Evolutionary conservation across 129 eudicot species (phyloP).

Genomic region (Lonicera japonica): DNA sequence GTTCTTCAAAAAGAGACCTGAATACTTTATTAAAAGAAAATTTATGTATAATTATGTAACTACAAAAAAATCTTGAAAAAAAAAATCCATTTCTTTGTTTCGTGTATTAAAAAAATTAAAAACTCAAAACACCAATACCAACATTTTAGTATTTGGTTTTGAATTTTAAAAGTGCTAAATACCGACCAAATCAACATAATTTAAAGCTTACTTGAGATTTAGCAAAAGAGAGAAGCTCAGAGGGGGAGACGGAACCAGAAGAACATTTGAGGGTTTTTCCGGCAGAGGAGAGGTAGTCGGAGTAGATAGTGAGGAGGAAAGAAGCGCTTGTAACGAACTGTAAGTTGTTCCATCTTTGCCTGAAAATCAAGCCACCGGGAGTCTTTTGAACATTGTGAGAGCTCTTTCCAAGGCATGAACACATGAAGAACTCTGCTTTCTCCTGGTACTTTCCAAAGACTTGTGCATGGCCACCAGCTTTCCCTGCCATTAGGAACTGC

Average conservation of each 20-base stretch:
- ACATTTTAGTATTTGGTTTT: too few relatives aligned
- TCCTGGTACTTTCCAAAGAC: constrained; percentile 68
- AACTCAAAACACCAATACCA: too few relatives aligned
- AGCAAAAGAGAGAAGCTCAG: constrained; percentile 72
- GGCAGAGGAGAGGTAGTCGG: constrained; percentile 78
- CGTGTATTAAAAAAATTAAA: too few relatives aligned
- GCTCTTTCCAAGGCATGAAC: constrained; percentile 78
- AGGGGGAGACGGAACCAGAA: constrained; percentile 49
- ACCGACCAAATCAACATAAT: too few relatives aligned
- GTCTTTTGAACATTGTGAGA: constrained; percentile 71
- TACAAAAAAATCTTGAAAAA: too few relatives aligned
- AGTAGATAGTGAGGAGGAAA: constrained; percentile 76
- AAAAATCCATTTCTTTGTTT: too few relatives aligned
- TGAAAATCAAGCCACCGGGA: constrained; percentile 85
- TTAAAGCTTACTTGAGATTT: constrained; percentile 57
- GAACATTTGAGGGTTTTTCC: constrained; percentile 59
- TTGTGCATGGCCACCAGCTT: constrained; percentile 43
- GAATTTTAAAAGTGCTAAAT: too few relatives aligned
- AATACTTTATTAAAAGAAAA: too few relatives aligned
- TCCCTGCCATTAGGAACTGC: constrained; percentile 86
- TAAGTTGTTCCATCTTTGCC: constrained; percentile 91
- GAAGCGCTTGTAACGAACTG: constrained; percentile 96
- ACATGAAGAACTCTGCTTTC: constrained; percentile 91
- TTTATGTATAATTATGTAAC: too few relatives aligned
- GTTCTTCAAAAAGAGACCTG: too few relatives aligned